Conservation (phyloP, 768 basidiomycete species). For the Boletus coccyginus region DNA sequence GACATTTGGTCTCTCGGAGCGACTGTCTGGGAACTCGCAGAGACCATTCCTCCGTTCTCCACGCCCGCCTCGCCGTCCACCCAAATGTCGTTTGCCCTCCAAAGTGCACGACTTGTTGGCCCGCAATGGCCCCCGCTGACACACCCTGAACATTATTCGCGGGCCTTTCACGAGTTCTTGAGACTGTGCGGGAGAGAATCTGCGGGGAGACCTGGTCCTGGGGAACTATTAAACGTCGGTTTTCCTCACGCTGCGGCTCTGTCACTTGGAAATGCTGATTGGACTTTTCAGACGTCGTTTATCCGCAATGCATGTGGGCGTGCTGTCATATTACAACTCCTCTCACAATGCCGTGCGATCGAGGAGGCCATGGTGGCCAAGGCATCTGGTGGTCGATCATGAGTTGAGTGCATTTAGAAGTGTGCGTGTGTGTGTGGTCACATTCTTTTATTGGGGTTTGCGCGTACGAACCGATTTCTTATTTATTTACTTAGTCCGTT, state of each 20-base stretch:
- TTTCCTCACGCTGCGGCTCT: no score
- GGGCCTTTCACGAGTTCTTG: constrained; percentile 72
- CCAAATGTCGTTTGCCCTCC: constrained; percentile 30
- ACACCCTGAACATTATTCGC: constrained; percentile 59
- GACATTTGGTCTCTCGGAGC: constrained; percentile 84
- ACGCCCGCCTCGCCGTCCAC: constrained; percentile 31
- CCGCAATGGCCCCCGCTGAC: constrained; percentile 65
- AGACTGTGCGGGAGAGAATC: constrained; percentile 62
- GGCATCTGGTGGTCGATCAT: constrained; percentile 2
- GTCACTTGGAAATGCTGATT: background rate
- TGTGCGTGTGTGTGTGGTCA: no score
- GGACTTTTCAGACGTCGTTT: constrained; percentile 49
- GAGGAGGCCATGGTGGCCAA: constrained; percentile 42
- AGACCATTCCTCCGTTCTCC: constrained; percentile 71
- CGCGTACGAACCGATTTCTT: background rate
- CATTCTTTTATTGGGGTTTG: no score
- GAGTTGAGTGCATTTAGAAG: no score
- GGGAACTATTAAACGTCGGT: constrained; percentile 57
- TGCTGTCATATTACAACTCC: constrained; percentile 60
- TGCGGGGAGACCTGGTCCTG: constrained; percentile 51
- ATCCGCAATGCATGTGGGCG: constrained; percentile 69
- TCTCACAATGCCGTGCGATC: constrained; percentile 64
- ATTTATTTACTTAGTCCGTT: background rate
- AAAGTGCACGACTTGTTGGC: constrained; percentile 43
- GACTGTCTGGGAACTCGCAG: constrained; percentile 79